Base-by-base conservation (phyloP, 768 basidiomycete species). In the Lactarius pseudohatsudake region DNA sequence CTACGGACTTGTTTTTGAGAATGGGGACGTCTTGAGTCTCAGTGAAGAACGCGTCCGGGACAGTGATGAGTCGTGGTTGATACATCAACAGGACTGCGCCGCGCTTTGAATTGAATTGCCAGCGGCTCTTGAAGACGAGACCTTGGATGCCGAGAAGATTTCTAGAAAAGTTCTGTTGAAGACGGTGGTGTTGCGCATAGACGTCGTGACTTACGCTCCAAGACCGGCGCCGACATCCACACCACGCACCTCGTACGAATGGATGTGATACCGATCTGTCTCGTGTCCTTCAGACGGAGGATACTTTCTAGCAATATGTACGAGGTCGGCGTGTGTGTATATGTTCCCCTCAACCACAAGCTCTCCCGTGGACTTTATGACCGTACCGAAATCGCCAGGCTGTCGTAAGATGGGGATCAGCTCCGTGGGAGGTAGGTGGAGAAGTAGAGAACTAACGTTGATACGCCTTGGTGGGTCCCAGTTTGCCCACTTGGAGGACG, bases 41-140 rank as follows among this genome's bases (percentile, higher is more conserved):
- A 13, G 15, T 18, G 10, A 63, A 47, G 32, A 63, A 59, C 43
- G 16, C 40, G 11, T 59, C 40, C 8, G 66, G 66, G 22, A 67
- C 66, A 30, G 2, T 30, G 5, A 15, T 55, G 41, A 59, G 15
- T 22, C 6, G 57, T 4, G 66, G 50, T 16, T 7, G 13, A 40
- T 67, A 57, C 61, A 67, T 59, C 57, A 57, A n/a, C 61, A 67
- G 34, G 57, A 67, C 41, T 40, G 66, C 66, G 18, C 66, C 66
- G 40, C 66, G 66, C 57, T 43, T 62, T 13, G 28, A n/a, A 36
- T 59, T 67, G 57, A 67, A 67, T 32, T 59, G 28, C 61, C 61
- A 67, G 3, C 10, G 47, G 22, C 61, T 45, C 32, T 18, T 45
- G 40, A 67, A 59, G 50, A 59, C 40, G 11, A 63, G 2, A 15